phyloP scores from a whole-genome alignment of 2,329 filamentous ascomycete genomes.

The Cercospora citrullina region DNA sequence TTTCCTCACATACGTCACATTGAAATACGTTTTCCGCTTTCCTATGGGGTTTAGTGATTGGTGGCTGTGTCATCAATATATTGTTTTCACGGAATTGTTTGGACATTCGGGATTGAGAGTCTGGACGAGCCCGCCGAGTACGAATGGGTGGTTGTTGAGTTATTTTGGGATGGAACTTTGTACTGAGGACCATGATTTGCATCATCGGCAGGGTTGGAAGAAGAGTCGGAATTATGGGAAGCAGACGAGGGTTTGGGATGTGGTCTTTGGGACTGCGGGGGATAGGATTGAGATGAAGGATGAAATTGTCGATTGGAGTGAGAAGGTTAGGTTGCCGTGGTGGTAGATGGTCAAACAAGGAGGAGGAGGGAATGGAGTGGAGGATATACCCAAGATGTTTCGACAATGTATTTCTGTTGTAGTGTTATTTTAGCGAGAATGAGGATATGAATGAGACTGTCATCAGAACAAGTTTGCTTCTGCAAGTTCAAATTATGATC shows the following conservation, averaged over 20 bases:
- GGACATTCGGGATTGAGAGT: slow-evolving; percentile 46
- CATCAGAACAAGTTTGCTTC: neutral
- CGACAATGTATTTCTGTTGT: neutral
- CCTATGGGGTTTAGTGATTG: slow-evolving; percentile 51
- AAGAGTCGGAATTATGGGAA: slow-evolving; percentile 45
- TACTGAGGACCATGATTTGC: slow-evolving; percentile 47
- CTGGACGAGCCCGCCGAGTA: slow-evolving; percentile 39
- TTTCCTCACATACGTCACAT: slow-evolving; percentile 41
- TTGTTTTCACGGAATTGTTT: slow-evolving; percentile 45
- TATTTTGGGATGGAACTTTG: slow-evolving; percentile 41
- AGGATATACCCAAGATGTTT: neutral
- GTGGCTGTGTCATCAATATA: slow-evolving; percentile 50
- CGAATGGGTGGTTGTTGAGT: slow-evolving; percentile 39
- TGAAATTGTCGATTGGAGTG: slow-evolving; percentile 23
- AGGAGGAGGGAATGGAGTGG: neutral
- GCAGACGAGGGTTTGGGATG: slow-evolving; percentile 45
- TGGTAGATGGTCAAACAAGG: neutral
- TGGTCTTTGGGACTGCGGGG: slow-evolving; percentile 38
- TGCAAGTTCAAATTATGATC: neutral
- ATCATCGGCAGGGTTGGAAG: slow-evolving; percentile 43
- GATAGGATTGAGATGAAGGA: slow-evolving; percentile 40
- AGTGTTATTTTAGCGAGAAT: neutral
- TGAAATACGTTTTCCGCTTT: slow-evolving; percentile 41
- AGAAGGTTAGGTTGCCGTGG: neutral
- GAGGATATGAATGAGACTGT: neutral